phyloP scores from a whole-genome alignment of 2,329 filamentous ascomycete species.

The Trichoderma hamatum region DNA sequence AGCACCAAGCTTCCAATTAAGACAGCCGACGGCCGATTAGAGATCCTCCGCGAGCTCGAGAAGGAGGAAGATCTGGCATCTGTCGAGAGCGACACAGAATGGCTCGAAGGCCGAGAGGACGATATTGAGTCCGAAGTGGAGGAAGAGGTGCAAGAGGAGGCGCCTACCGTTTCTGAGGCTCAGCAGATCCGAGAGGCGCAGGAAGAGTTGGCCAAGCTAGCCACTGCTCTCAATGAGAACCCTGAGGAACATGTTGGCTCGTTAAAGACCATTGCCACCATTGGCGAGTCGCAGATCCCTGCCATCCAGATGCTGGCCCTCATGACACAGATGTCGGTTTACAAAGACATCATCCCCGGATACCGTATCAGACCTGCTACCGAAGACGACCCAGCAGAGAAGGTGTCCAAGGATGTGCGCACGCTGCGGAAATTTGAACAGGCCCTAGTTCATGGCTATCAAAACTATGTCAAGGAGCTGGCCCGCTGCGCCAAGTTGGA shows the following conservation, averaged over 20 bases:
- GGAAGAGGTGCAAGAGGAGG: slow-evolving; percentile 52
- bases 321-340: slow-evolving; percentile 84
- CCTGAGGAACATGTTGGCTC: slow-evolving; percentile 85
- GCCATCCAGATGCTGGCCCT: slow-evolving; percentile 85
- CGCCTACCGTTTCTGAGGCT: slow-evolving; percentile 69
- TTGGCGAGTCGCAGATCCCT: slow-evolving; percentile 69
- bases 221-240: slow-evolving; percentile 80
- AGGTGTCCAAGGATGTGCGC: slow-evolving; percentile 89
- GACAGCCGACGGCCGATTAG: slow-evolving; percentile 73
- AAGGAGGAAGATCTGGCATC: slow-evolving; percentile 62
- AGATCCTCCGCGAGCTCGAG: slow-evolving; percentile 60
- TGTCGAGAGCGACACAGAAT: slow-evolving; percentile 61
- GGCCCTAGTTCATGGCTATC: slow-evolving; percentile 81
- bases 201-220: slow-evolving; percentile 86
- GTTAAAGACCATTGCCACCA: slow-evolving; percentile 75
- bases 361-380: slow-evolving; percentile 86
- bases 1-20: slow-evolving; percentile 82
- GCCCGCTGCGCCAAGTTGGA: slow-evolving; percentile 66
- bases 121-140: slow-evolving; percentile 47
- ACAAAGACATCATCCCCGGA: slow-evolving; percentile 94
- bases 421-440: slow-evolving; percentile 85
- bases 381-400: slow-evolving; percentile 74
- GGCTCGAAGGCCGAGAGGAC: slow-evolving; percentile 65
- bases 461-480: slow-evolving; percentile 78
- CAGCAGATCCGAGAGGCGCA: slow-evolving; percentile 86